A percentile compares a stretch with the other conserved stretches of the same genome.
These are phyloP conservation scores for Penicillium arizonense DNA, from an alignment of 495 filamentous ascomycete genomes.

Conservation along the genomic window DNA sequence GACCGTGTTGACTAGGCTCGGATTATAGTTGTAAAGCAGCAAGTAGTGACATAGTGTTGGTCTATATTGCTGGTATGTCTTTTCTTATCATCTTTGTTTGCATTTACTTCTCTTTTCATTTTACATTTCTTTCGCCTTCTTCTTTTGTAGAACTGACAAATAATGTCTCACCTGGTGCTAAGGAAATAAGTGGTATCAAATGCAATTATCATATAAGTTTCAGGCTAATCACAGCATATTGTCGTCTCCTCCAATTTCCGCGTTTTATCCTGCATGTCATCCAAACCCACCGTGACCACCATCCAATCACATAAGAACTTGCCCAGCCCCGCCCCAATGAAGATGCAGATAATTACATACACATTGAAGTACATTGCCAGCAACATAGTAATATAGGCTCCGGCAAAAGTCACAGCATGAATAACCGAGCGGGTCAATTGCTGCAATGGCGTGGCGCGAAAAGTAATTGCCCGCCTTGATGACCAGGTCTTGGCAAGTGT, in stretches of 20 bases:
- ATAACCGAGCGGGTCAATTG: constrained; percentile 56
- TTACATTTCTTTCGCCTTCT: too few species aligned
- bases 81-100: too few species aligned
- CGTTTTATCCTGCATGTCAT: constrained; percentile 4
- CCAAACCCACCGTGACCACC: constrained; percentile 16
- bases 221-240: constrained; percentile 6
- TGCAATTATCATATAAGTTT: background rate
- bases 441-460: constrained; percentile 50
- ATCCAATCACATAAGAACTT: constrained; percentile 55
- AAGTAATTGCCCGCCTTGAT: constrained; percentile 16
- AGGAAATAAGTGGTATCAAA: background rate
- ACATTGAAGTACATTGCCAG: constrained; percentile 61
- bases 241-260: constrained; percentile 9
- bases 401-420: constrained; percentile 61
- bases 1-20: too few species aligned
- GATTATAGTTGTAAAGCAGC: too few species aligned
- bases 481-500: constrained; percentile 15
- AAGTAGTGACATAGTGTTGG: too few species aligned
- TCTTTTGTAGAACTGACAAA: too few species aligned
- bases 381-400: constrained; percentile 68
- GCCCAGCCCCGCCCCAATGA: constrained; percentile 57
- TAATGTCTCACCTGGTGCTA: too few species aligned
- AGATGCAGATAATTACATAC: constrained; percentile 59
- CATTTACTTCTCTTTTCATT: too few species aligned
- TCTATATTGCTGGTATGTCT: too few species aligned